Evolutionary conservation across 1,284 basidiomycete species (phyloP).

Genomic region (Ustilago trichophora): DNA sequence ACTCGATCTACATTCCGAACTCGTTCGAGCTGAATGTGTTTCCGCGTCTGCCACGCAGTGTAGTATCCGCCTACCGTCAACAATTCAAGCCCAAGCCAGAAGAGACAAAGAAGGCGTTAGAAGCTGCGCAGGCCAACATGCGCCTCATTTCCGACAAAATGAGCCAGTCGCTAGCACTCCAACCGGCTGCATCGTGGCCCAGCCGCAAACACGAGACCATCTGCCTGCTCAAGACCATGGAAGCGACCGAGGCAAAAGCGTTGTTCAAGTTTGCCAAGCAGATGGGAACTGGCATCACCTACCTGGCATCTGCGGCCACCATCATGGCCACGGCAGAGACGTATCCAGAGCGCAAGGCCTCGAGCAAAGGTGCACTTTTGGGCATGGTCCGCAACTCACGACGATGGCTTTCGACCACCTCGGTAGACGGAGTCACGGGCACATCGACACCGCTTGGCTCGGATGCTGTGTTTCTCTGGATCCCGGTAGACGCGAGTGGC

Average conservation of each 20-base stretch:
- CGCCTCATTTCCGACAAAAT: conserved; percentile 25
- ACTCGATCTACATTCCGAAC: conserved; percentile 15
- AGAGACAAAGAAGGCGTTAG: not conserved
- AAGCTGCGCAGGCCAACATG: conserved; percentile 9
- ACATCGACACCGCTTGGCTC: conserved; percentile 23
- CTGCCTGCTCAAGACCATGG: conserved; percentile 11
- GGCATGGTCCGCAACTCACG: conserved; percentile 43
- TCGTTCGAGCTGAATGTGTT: conserved; percentile 16
- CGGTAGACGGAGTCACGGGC: not conserved
- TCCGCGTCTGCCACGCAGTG: conserved; percentile 18
- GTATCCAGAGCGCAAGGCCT: conserved; percentile 24
- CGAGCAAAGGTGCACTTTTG: conserved; percentile 29
- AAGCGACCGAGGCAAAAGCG: conserved; percentile 1
- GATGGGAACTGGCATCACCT: conserved; percentile 18
- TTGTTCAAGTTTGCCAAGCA: conserved; percentile 15
- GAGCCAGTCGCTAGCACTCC: conserved; percentile 16
- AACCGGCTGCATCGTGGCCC: not conserved
- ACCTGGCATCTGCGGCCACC: conserved; percentile 28
- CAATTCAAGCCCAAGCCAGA: conserved; percentile 15
- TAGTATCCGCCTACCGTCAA: conserved; percentile 16
- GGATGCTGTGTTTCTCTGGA: conserved; percentile 44
- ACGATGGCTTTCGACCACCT: conserved; percentile 23
- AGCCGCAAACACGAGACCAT: conserved; percentile 23
- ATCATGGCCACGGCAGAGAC: conserved; percentile 27
- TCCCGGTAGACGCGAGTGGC: conserved; percentile 14